Evolutionary conservation across 1,284 basidiomycete species (phyloP).

Genomic region (Apiotrichum sp.): DNA sequence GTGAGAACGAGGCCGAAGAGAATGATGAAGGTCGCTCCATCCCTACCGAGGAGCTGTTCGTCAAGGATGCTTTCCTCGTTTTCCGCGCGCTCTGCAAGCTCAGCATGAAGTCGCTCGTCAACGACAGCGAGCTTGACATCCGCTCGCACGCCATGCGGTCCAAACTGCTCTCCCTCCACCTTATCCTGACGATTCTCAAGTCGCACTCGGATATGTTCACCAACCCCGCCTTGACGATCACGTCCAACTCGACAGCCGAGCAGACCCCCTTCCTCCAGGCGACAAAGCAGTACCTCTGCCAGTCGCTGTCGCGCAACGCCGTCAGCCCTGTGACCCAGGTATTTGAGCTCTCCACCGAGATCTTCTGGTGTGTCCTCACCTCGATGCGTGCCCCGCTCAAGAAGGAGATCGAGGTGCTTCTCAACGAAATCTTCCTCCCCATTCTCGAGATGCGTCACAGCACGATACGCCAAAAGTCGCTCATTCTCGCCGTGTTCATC

Average conservation of each 20-base stretch:
- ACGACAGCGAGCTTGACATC: slow-evolving; percentile 85
- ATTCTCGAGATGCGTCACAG: slow-evolving; percentile 98
- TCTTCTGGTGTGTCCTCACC: slow-evolving; percentile 92
- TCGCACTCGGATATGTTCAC: slow-evolving; percentile 84
- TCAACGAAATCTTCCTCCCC: slow-evolving; percentile 98
- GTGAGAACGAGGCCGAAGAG: slow-evolving; percentile 26
- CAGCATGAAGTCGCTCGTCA: slow-evolving; percentile 93
- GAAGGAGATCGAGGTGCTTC: slow-evolving; percentile 98
- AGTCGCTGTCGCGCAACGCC: slow-evolving; percentile 89
- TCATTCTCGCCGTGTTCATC: slow-evolving; percentile 78
- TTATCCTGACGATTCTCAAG: slow-evolving; percentile 85
- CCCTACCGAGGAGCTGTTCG: slow-evolving; percentile 64
- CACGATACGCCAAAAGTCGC: slow-evolving; percentile 87
- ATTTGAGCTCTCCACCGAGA: slow-evolving; percentile 96
- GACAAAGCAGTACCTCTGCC: slow-evolving; percentile 89
- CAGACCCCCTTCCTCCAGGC: slow-evolving; percentile 84
- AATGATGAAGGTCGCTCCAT: slow-evolving; percentile 39
- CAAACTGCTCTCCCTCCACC: slow-evolving; percentile 84
- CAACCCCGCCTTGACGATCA: slow-evolving; percentile 76
- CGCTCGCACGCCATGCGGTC: slow-evolving; percentile 95
- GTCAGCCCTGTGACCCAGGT: slow-evolving; percentile 93
- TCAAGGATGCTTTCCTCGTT: slow-evolving; percentile 94
- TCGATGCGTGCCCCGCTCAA: slow-evolving; percentile 95
- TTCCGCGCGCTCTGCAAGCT: slow-evolving; percentile 92
- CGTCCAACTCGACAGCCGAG: slow-evolving; percentile 77